These are phyloP conservation scores for Starmerella potacharoeniae DNA, from an alignment of 805 yeast species.

Conservation along the genomic window DNA sequence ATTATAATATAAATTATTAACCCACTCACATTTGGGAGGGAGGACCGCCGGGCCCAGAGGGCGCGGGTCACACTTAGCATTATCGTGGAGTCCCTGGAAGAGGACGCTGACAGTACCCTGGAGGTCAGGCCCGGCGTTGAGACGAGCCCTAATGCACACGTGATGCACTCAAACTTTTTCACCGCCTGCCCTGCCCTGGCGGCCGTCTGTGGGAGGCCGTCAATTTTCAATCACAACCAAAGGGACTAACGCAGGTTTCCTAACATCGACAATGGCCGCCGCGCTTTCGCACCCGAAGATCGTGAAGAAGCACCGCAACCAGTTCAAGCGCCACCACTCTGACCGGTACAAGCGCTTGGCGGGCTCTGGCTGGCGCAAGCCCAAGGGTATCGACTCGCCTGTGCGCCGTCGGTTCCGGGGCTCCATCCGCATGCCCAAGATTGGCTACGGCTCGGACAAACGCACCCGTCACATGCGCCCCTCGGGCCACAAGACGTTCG, in stretches of 20 bases:
- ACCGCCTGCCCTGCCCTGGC: constrained; percentile 9
- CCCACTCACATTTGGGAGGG: too few relatives aligned
- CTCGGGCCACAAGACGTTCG: constrained; percentile 95
- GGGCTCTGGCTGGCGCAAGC: constrained; percentile 97
- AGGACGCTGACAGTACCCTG: too few relatives aligned
- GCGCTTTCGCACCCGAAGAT: constrained; percentile 97
- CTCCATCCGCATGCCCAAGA: constrained; percentile 96
- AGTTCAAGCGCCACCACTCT: constrained; percentile 99
- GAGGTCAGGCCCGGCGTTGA: too few relatives aligned
- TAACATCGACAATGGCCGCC: constrained; percentile 66
- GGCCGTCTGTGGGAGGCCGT: neutral
- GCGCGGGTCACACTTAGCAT: too few relatives aligned
- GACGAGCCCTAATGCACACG: constrained; percentile 15
- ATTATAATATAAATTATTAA: too few relatives aligned
- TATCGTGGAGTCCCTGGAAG: too few relatives aligned
- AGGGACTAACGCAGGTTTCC: constrained; percentile 4
- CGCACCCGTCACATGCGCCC: constrained; percentile 92
- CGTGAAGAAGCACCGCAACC: constrained; percentile 97
- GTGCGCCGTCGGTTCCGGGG: constrained; percentile 99
- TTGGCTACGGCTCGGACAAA: constrained; percentile 99
- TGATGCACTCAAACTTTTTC: constrained; percentile 13
- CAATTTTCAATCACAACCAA: constrained; percentile 1
- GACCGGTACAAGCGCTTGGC: constrained; percentile 98
- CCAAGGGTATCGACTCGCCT: constrained; percentile 99
- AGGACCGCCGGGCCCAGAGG: too few relatives aligned